phyloP scores from a whole-genome alignment of 2,329 filamentous ascomycete species.

The Aspergillus sp. region DNA sequence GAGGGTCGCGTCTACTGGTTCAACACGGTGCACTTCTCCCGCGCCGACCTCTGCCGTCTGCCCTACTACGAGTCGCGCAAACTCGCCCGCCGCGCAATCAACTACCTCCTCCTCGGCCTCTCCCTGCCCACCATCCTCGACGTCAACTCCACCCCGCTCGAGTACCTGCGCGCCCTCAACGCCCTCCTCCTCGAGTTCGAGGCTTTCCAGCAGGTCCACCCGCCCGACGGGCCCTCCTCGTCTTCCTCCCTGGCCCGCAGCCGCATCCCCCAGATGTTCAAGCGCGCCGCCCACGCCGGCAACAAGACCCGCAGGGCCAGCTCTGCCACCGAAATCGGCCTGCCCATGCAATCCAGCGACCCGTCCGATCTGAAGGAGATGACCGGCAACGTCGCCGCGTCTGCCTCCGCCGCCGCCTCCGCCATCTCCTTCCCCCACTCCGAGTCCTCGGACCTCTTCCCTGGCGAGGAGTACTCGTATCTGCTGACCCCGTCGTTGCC shows the following conservation, averaged over 20 bases:
- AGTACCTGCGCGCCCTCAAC: conserved; percentile 81
- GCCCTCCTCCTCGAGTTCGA: conserved; percentile 85
- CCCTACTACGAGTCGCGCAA: conserved; percentile 78
- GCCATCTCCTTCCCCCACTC: conserved; percentile 36
- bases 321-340: conserved; percentile 51
- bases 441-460: conserved; percentile 53
- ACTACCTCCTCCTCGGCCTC: conserved; percentile 85
- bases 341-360: conserved; percentile 43
- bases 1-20: conserved; percentile 97
- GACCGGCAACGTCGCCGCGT: conserved; percentile 30
- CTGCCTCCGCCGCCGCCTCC: conserved; percentile 28
- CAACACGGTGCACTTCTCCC: conserved; percentile 88
- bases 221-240: conserved; percentile 60
- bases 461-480: conserved; percentile 79
- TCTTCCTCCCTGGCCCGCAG: conserved; percentile 66
- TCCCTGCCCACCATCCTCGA: conserved; percentile 86
- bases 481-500: conserved; percentile 85
- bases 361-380: conserved; percentile 40
- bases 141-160: conserved; percentile 64
- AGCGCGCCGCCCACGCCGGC: conserved; percentile 49
- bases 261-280: conserved; percentile 75
- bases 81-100: conserved; percentile 80
- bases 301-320: conserved; percentile 51
- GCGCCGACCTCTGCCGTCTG: conserved; percentile 67
- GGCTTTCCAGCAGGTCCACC: conserved; percentile 78